Evolutionary conservation across 345 rosid genomes (phyloP), one percentile per base, ranked within the genome.

Genomic region (Microthlaspi erraticum): DNA sequence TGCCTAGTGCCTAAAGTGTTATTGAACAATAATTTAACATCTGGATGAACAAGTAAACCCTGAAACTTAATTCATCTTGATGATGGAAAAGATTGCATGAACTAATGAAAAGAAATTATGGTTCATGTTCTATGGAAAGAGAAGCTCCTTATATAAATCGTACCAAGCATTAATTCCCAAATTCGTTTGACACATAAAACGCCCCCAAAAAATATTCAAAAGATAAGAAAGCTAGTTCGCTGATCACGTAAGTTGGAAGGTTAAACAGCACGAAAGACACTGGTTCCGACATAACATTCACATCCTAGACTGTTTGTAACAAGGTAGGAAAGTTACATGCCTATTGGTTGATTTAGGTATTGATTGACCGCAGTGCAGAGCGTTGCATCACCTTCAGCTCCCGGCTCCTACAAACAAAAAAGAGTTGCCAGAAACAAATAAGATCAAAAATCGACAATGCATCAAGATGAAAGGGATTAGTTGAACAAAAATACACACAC

Each of bases 281-380:
- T 70, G 32, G 18, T 60, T 32, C 63, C 31, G 58, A 5, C 7
- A 37, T 14, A 14, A 6, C 36, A 58, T 37, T 37, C 58, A 34
- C 14, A 48, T 69, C 60, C 52, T 20, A 64, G 45, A 63, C 49
- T 44, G 26, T 31, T 33, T 46, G 37, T 38, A 32, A 67, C 54
- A 49, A 74, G 72, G 70, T 50, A 72, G 44, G 46, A 45, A 64
- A 38, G 53, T 51, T 49, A 77, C 56, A 48, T 83, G 90, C 97
- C 97, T 82, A 93, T 66, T 54, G 93, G 95, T 73, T 77, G 84
- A 76, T 93, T 93, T 44, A 91, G 81, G 75, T 73, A 74, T 67
- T 81, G 76, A 77, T 91, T 93, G 64, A 91, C 88, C 26, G 91
- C 75, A 79, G 74, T 66, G 78, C 97, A 91, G 46, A 93, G 42